Evolutionary conservation across 2,329 filamentous ascomycete species (phyloP), one percentile per base, ranked within the genome.

Genomic region (Phyllachora maydis): DNA sequence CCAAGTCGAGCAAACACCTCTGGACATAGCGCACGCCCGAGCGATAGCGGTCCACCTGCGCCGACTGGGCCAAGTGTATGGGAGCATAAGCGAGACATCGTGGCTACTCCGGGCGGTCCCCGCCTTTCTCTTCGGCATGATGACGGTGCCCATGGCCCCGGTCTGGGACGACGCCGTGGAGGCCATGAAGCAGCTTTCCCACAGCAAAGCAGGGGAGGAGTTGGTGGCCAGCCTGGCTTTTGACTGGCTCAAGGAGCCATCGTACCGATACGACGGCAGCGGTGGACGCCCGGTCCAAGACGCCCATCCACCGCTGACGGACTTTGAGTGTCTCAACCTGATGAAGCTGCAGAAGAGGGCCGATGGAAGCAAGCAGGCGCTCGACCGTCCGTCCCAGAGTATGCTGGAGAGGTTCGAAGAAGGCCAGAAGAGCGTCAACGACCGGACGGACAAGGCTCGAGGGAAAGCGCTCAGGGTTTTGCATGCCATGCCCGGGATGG

Each of bases 291-390:
- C 39, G 2, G 35, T 45, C 10, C 41, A 42, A 14, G 32, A 46
- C 3, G 38, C 38, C 14, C 49, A 43, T 9, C 39, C 39, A 3
- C 50, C 56, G 14, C 38, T 65, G 15, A 79, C 71, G 1, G 69
- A 88, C 33, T 98, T 92, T 34, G 73, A 91, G 43, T 95, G 85
- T 42, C 73, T 69, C 11, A 82, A 88, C 33, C 42, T 85, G 17
- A 55, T 56, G 16, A 59, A 55, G 15, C 46, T 91, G 2, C 50
- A 63, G 21, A 50, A 52, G 9, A 43, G 56, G 12, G 58, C 65
- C 4, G 39, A 48, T 9, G 49, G 55, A 23, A 54, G 65, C 6
- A 60, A 66, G 23, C 46, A 57, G 11, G 51, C 60, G 2, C 49
- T 68, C 8, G 45, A 55, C 8, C 52, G 59, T 28, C 52, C 67